Evolutionary conservation across 106 monocot species (phyloP), one percentile per base, ranked within the genome.

Genomic region (Dioscorea dumetorum): DNA sequence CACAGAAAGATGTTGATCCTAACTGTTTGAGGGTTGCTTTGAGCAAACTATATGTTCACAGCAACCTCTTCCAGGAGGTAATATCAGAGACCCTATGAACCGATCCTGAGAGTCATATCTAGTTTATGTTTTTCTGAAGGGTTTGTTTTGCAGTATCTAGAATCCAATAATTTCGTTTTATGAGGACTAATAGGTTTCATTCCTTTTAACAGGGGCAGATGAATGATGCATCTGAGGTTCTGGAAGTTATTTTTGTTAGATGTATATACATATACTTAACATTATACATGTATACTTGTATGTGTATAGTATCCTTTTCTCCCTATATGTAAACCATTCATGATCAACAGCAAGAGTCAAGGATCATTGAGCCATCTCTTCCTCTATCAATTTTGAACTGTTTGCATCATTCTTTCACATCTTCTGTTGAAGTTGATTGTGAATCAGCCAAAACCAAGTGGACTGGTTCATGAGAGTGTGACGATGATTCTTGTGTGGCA

Each of bases 161-260:
- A 53, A 53, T 4, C 16, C n/a, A n/a, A n/a, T n/a, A n/a, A n/a
- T n/a, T n/a, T 53, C 58, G 15, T 62, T 31, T 18, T 17, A 64
- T 16, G 49, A 32, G 32, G 33, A 56, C 33, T 66, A 24, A 67
- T 19, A 21, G 13, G 23, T 59, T 41, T n/a, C 53, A 18, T 22
- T 62, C 3, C 24, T 50, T 22, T 72, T 71, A 34, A 61, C 88
- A 95, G 95, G 86, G 70, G 24, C 86, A 95, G 72, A 95, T 95
- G 95, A 95, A 95, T 78, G 95, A 95, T 88, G 95, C 95, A 68
- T 95, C 95, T 61, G 95, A 95, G 72, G 95, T 95, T 51, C 72
- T 95, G 71, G 95, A 68, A 32, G 88, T 95, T 48, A 84, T 95
- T 19, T 95, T 95, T 73, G 85, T n/a, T n/a, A n/a, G n/a, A n/a